phyloP scores from a whole-genome alignment of 2,329 filamentous ascomycete genomes.

The Fusarium domesticum region DNA sequence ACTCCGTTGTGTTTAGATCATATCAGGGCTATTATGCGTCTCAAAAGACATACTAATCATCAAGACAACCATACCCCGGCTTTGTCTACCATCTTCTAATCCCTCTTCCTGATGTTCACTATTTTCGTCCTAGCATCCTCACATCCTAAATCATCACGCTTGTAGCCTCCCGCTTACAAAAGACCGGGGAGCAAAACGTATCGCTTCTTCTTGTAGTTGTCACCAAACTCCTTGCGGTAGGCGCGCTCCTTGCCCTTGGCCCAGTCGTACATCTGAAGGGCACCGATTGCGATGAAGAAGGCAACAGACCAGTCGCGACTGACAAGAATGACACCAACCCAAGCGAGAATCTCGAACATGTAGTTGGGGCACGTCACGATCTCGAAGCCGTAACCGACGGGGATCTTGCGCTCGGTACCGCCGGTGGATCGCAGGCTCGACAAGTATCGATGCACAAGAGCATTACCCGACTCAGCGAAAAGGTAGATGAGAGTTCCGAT shows the following conservation, averaged over 20 bases:
- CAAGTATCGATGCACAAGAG: slow-evolving; percentile 75
- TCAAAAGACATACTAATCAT: no score
- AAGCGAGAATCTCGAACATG: slow-evolving; percentile 85
- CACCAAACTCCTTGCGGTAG: slow-evolving; percentile 86
- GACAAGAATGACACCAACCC: slow-evolving; percentile 77
- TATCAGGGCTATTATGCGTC: no score
- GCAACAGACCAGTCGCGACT: slow-evolving; percentile 75
- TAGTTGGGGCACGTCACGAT: slow-evolving; percentile 97
- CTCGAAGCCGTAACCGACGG: slow-evolving; percentile 77
- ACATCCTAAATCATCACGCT: not conserved
- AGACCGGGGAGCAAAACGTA: slow-evolving; percentile 78
- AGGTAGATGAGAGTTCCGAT: slow-evolving; percentile 68
- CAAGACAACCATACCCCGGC: no score
- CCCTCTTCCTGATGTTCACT: no score
- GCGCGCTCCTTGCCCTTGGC: slow-evolving; percentile 87
- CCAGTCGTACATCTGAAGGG: slow-evolving; percentile 81
- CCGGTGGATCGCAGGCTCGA: slow-evolving; percentile 73
- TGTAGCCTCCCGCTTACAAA: slow-evolving; percentile 44
- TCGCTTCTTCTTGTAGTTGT: slow-evolving; percentile 94
- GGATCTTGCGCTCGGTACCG: slow-evolving; percentile 84
- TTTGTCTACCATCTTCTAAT: no score
- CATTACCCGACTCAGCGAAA: slow-evolving; percentile 77
- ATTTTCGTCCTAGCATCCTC: not conserved
- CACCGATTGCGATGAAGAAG: slow-evolving; percentile 72
- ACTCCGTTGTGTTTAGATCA: no score